Evolutionary conservation across 352 stramenopile genomes (phyloP).

Genomic region (Phytophthora sp.): DNA sequence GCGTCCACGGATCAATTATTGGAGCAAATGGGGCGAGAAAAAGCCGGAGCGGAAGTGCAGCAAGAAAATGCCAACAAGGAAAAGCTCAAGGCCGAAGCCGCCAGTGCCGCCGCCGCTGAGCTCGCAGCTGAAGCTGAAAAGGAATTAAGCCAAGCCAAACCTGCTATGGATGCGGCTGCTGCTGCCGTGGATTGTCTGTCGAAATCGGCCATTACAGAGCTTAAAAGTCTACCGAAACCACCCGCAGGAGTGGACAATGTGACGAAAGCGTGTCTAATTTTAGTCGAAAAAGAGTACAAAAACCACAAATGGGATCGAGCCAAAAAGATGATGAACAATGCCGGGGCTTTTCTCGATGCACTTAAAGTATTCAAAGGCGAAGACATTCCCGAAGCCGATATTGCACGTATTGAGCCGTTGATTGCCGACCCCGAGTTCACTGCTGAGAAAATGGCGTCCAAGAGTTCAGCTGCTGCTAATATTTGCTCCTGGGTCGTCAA

Average conservation of each 20-base stretch:
- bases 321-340: constrained; percentile 99
- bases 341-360: constrained; percentile 94
- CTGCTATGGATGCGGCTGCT: constrained; percentile 96
- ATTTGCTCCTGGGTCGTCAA: constrained; percentile 98
- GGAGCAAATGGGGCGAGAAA: constrained; percentile 94
- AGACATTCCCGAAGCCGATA: constrained; percentile 95
- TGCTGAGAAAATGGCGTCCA: constrained; percentile 96
- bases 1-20: constrained; percentile 94
- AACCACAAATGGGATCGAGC: constrained; percentile 98
- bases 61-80: constrained; percentile 95
- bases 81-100: constrained; percentile 91
- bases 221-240: constrained; percentile 97
- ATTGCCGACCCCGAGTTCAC: constrained; percentile 95
- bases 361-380: constrained; percentile 94
- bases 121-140: constrained; percentile 95
- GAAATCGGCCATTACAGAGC: constrained; percentile 96
- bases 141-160: constrained; percentile 95
- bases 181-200: constrained; percentile 96
- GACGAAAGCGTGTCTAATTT: constrained; percentile 95
- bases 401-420: constrained; percentile 91
- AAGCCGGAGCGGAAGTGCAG: constrained; percentile 94
- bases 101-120: constrained; percentile 92
- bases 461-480: constrained; percentile 96
- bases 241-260: constrained; percentile 96
- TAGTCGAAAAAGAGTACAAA: constrained; percentile 98